phyloP scores from a whole-genome alignment of 331 rosid genomes.

The Pyrus hybrid region DNA sequence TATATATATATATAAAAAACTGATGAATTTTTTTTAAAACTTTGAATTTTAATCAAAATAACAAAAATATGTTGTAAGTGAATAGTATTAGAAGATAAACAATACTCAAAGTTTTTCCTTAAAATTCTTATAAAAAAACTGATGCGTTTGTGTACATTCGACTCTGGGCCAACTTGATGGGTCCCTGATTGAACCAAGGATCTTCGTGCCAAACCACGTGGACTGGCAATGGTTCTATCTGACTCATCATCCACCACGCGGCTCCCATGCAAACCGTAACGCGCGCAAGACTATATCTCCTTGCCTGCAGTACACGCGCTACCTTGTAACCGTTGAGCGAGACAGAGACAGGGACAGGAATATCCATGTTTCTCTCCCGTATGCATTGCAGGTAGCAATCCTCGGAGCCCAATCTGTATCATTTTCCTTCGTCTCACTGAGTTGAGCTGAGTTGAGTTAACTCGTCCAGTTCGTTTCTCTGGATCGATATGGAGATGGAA shows the following conservation, averaged over 20 bases:
- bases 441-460: neutral
- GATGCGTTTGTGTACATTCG: neutral
- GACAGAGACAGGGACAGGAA: neutral
- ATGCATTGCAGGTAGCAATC: neutral
- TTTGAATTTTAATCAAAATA: too few species aligned
- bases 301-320: conserved; percentile 17
- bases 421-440: neutral
- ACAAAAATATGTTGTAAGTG: too few species aligned
- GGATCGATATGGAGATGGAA: conserved; percentile 33
- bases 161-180: too few species aligned
- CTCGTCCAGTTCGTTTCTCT: neutral
- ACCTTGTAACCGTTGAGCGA: neutral
- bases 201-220: conserved; percentile 18
- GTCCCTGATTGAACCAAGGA: too few species aligned
- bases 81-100: rapidly evolving
- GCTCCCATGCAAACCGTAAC: neutral
- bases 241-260: neutral
- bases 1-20: too few species aligned
- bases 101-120: rapidly evolving
- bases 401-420: neutral
- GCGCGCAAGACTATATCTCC: neutral
- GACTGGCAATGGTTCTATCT: neutral
- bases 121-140: too few species aligned
- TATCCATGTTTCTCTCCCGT: neutral
- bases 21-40: too few species aligned